Conservation (phyloP, 352 stramenopile species). For the Phytopythium boreale region DNA sequence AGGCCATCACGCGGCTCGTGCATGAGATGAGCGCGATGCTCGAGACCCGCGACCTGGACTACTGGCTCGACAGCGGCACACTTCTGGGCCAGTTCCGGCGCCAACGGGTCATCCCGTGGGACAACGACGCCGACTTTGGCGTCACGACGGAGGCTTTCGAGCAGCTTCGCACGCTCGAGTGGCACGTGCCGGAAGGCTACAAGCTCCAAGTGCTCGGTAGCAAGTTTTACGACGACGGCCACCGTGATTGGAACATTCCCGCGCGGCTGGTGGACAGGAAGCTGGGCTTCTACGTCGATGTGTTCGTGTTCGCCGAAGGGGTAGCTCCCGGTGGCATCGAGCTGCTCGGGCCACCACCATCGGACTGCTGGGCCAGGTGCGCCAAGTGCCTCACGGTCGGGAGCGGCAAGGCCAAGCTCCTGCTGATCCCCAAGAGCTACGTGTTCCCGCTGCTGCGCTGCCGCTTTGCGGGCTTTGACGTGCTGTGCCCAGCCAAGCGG, state of each 20-base stretch:
- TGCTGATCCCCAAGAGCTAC: conserved; percentile 41
- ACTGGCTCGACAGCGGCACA: conserved; percentile 68
- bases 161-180: conserved; percentile 23
- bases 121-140: conserved; percentile 54
- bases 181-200: conserved; percentile 28
- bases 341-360: conserved; percentile 37
- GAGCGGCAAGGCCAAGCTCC: conserved; percentile 18
- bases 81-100: conserved; percentile 50
- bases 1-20: conserved; percentile 39
- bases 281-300: conserved; percentile 63
- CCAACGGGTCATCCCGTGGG: conserved; percentile 49
- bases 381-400: conserved; percentile 38
- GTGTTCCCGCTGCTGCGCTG: conserved; percentile 50
- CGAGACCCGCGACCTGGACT: conserved; percentile 41
- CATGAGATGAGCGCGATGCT: conserved; percentile 36
- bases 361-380: conserved; percentile 42
- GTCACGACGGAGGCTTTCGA: conserved; percentile 42
- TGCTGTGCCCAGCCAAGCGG: conserved; percentile 44
- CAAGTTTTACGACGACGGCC: conserved; percentile 20
- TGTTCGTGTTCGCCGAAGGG: conserved; percentile 54
- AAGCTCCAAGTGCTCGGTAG: conserved; percentile 55
- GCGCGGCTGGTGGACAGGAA: conserved; percentile 50
- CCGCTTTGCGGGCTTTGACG: conserved; percentile 37
- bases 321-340: conserved; percentile 19
- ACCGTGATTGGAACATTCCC: conserved; percentile 54